Percentiles rank a stretch among this genome's conserved stretches.
These are phyloP conservation scores for Rhododendron molle DNA, from an alignment of 148 eudicot genomes.

Conservation along the genomic window DNA sequence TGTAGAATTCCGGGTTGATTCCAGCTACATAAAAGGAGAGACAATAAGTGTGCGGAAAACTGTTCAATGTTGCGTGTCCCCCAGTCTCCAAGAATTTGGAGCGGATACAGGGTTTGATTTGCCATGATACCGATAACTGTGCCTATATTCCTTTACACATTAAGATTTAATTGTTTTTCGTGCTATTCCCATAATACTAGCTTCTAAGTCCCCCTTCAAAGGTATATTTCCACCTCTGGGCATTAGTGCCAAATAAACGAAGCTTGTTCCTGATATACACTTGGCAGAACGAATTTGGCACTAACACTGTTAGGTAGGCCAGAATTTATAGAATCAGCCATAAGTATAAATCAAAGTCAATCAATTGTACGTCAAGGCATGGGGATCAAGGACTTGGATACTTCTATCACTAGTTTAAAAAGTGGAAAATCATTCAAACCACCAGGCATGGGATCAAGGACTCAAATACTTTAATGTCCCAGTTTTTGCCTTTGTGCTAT, in stretches of 20 bases:
- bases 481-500: neutral
- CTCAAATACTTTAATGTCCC: neutral
- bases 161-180: neutral
- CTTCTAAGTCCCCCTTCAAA: neutral
- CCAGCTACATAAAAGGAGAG: neutral
- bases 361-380: neutral
- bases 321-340: neutral
- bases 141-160: neutral
- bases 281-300: neutral
- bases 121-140: neutral
- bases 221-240: neutral
- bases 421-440: neutral
- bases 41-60: neutral
- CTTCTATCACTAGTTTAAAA: neutral
- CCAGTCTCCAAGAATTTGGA: neutral
- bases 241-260: neutral
- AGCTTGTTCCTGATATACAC: neutral
- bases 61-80: neutral
- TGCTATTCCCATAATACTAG: neutral
- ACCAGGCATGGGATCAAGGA: neutral
- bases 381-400: neutral
- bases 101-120: neutral
- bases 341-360: neutral
- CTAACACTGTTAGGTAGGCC: neutral
- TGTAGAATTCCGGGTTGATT: neutral